Evolutionary conservation across 768 basidiomycete genomes (phyloP), one percentile per base, ranked within the genome.

Genomic region (Termitomyces sp.): DNA sequence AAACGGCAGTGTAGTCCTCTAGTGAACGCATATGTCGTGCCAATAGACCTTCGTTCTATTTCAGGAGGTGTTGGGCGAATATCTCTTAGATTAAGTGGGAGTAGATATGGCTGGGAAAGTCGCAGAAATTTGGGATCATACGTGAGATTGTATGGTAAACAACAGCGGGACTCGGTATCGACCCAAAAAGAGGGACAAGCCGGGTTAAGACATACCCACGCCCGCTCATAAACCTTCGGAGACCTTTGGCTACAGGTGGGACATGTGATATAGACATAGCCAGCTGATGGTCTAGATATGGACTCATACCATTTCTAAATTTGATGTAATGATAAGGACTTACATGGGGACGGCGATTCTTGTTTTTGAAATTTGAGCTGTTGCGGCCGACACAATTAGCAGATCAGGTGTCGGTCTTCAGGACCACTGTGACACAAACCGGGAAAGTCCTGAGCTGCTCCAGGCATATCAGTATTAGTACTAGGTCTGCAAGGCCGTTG

Each of bases 121-220:
- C 65, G 60, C 5, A 87, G 66, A 65, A 88, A 89, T 27, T 70
- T 63, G 1, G 72, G 63, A 58, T 78, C 67, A 63, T 88, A 89
- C 6, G 71, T 70, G 18, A 88, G 72, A 6, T 73, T 54, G 11
- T 65, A 63, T 37, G 74, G 65, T 45, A 79, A 63, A 39, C 78
- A 63, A 39, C 64, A 54, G 42, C 65, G 27, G 2, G 72, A 70
- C 13, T 63, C 58, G 4, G 65, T 47, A 11, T 74, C 61, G 22
- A 58, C 74, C 84, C 83, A 91, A 69, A 91, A 91, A 27, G 57
- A 58, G 4, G n/a, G 1, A 66, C 90, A 91, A 1, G 62, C 60
- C 22, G 87, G 79, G 49, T 80, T 80, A 56, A 91, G 74, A 66
- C 91, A 92, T 62, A 81, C 81, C 84, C 87, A 86, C 2, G 73